Conservation (phyloP, 352 stramenopile genomes). For the Pythium aristosporum region DNA sequence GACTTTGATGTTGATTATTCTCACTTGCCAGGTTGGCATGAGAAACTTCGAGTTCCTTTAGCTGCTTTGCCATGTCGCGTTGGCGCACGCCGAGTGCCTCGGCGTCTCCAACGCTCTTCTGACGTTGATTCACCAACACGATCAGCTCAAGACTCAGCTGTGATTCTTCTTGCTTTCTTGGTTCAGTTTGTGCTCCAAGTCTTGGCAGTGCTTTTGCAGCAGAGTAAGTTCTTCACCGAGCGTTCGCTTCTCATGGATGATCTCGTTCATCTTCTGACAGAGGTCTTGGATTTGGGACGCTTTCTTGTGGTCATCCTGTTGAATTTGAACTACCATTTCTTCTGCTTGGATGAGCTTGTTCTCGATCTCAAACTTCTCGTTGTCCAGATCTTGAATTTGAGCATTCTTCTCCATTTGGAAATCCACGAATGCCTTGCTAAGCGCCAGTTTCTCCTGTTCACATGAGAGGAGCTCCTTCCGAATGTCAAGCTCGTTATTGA, state of each 20-base stretch:
- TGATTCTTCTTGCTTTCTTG: conserved; percentile 62
- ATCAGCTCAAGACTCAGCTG: conserved; percentile 70
- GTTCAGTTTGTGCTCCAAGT: conserved; percentile 31
- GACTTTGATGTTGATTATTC: conserved; percentile 24
- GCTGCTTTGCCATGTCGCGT: conserved; percentile 16
- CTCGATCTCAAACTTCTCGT: conserved; percentile 62
- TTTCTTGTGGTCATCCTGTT: conserved; percentile 57
- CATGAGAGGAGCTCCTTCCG: conserved; percentile 56
- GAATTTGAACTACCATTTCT: conserved; percentile 61
- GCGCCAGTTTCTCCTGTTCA: conserved; percentile 65
- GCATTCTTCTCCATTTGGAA: conserved; percentile 55
- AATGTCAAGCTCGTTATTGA: conserved; percentile 59
- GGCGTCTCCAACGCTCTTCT: conserved; percentile 37
- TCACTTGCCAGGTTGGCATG: conserved; percentile 20
- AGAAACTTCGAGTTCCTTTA: not conserved
- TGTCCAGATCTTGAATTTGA: conserved; percentile 45
- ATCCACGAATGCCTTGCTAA: conserved; percentile 67
- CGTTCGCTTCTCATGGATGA: conserved; percentile 43
- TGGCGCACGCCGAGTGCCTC: conserved; percentile 30
- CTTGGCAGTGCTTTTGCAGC: conserved; percentile 35
- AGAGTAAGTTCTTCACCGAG: conserved; percentile 36
- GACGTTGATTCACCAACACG: conserved; percentile 66
- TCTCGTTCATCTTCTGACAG: conserved; percentile 51
- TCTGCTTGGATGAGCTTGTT: conserved; percentile 62
- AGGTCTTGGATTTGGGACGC: conserved; percentile 54